A percentile compares a stretch with the other conserved stretches of the same genome.
Conservation (phyloP, 176 grass and related monocot genomes). For the Bonia amplexicaulis region DNA sequence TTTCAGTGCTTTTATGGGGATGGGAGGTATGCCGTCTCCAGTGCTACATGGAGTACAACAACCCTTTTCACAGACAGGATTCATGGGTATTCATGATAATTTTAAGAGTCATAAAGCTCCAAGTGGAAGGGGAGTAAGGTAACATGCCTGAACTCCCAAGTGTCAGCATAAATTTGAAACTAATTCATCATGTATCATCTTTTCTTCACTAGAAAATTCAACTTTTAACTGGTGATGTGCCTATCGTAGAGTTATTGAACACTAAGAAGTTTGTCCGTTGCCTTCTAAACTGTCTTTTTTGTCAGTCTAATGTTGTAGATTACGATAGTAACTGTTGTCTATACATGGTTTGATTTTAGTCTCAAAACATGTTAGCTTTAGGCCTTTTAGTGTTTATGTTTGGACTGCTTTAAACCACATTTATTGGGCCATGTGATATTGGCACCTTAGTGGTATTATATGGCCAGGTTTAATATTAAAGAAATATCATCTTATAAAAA, state of each 20-base stretch:
- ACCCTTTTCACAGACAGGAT: neutral
- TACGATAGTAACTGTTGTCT: neutral
- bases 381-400: neutral
- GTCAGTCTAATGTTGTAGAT: neutral
- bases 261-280: neutral
- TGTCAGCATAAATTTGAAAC: neutral
- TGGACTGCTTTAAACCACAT: neutral
- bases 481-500: neutral
- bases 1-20: constrained; percentile 19
- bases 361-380: neutral
- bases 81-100: constrained; percentile 1
- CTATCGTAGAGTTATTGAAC: neutral
- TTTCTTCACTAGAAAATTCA: neutral
- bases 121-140: constrained; percentile 17
- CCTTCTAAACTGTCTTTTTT: neutral
- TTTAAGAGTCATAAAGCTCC: neutral
- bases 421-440: neutral
- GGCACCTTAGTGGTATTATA: neutral
- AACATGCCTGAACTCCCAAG: neutral
- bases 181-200: neutral
- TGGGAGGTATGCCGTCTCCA: constrained; percentile 9
- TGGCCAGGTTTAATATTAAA: neutral
- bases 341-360: neutral
- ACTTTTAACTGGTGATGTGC: neutral
- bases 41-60: neutral